A percentile compares a stretch with the other conserved stretches of the same genome.
These are phyloP conservation scores for Colletotrichum paranaense DNA, from an alignment of 2,329 filamentous ascomycete genomes.

Conservation along the genomic window DNA sequence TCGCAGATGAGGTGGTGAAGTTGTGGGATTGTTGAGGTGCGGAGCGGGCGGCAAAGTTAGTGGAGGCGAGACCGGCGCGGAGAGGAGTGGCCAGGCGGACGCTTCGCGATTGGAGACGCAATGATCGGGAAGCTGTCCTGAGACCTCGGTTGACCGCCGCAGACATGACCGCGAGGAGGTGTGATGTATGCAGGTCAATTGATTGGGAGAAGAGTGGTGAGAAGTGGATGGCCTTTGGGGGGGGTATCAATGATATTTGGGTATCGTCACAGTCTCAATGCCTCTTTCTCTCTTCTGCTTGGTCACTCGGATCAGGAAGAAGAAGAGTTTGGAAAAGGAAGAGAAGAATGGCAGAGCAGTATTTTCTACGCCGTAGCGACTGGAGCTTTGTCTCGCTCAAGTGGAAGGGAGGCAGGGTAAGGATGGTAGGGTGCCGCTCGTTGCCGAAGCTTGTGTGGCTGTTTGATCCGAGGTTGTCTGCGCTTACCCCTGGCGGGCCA, in stretches of 20 bases:
- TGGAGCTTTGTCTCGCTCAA: constrained; percentile 22
- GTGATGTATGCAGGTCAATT: constrained; percentile 25
- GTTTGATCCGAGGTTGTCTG: constrained; percentile 38
- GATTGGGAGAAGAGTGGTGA: constrained; percentile 8
- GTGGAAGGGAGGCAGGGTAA: constrained; percentile 20
- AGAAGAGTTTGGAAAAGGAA: background rate
- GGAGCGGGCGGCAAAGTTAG: constrained; percentile 46
- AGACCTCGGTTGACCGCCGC: constrained; percentile 63
- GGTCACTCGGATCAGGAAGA: constrained; percentile 1
- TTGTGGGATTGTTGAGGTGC: constrained; percentile 49
- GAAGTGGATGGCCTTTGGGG: background rate
- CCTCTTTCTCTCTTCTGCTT: background rate
- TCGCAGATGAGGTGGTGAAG: constrained; percentile 63
- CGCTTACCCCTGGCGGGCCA: constrained; percentile 34
- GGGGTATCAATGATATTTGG: constrained; percentile 2
- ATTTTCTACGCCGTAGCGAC: constrained; percentile 3
- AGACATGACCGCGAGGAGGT: constrained; percentile 55
- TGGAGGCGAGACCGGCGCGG: constrained; percentile 49
- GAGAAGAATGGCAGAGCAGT: background rate
- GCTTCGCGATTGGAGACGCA: constrained; percentile 58
- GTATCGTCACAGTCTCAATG: background rate
- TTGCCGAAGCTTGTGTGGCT: constrained; percentile 36
- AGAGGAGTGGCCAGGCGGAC: constrained; percentile 49
- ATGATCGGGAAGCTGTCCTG: constrained; percentile 64
- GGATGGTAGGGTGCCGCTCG: constrained; percentile 11